Evolutionary conservation across 176 grass and related monocot species (phyloP).

Genomic region (Rhynchospora pubera): DNA sequence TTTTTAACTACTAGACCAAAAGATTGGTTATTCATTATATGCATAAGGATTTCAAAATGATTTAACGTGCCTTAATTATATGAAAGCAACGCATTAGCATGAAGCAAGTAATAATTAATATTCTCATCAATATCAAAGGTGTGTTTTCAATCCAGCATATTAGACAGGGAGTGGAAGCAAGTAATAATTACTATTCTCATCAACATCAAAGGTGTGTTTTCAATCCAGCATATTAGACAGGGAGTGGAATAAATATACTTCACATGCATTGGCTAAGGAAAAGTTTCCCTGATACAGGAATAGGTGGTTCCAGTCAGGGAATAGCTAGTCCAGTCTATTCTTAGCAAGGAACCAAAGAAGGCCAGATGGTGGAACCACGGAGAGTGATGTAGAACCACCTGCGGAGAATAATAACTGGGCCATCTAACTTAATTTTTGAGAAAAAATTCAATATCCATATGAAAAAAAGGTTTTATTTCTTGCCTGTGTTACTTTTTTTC

Average conservation of each 20-base stretch:
- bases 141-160: neutral
- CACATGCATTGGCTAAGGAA: neutral
- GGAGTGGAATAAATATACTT: neutral
- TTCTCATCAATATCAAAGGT: neutral
- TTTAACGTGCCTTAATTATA: neutral
- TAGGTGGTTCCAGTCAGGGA: neutral
- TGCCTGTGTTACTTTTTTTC: neutral
- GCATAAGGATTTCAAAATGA: neutral
- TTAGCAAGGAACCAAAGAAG: neutral
- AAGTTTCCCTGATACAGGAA: neutral
- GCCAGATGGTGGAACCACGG: neutral
- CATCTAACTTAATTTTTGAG: neutral
- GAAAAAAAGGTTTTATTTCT: neutral
- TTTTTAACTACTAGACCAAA: too few relatives aligned
- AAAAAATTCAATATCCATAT: neutral
- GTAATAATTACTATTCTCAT: neutral
- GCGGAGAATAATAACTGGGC: neutral
- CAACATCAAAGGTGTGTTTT: neutral
- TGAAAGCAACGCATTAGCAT: neutral
- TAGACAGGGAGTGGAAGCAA: neutral
- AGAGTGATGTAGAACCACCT: conserved; percentile 6
- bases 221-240: neutral
- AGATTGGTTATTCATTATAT: too few relatives aligned
- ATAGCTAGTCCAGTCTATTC: neutral
- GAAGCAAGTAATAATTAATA: neutral